Percentiles rank a stretch among this genome's conserved stretches.
Evolutionary conservation across 2,329 filamentous ascomycete species (phyloP).

Genomic region (Sporothrix pseudoabietina): DNA sequence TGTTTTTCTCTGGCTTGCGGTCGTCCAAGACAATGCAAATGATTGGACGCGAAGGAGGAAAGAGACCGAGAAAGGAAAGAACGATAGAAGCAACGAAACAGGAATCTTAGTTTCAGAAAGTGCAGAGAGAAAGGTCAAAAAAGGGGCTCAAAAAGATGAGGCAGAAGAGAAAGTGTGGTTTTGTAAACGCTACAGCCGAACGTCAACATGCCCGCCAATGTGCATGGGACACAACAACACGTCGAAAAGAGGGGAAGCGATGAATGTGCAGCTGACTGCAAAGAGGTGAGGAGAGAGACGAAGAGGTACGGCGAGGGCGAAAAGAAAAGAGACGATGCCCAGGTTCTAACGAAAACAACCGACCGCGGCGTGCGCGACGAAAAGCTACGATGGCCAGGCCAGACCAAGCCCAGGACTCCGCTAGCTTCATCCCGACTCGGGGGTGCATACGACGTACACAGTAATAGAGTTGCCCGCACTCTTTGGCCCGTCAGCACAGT

Average conservation of each 20-base stretch:
- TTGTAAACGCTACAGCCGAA: neutral
- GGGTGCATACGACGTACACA: neutral
- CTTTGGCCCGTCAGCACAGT: neutral
- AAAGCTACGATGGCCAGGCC: slow-evolving; percentile 12
- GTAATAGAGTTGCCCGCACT: neutral
- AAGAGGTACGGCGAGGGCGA: neutral
- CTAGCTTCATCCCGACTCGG: slow-evolving; percentile 21
- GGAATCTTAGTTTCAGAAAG: neutral
- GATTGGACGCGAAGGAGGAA: neutral
- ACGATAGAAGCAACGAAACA: neutral
- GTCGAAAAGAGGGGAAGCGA: neutral
- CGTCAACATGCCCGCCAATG: neutral
- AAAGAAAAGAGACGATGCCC: neutral
- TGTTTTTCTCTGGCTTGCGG: neutral
- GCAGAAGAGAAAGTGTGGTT: neutral
- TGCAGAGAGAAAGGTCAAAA: neutral
- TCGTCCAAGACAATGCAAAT: neutral
- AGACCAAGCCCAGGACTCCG: neutral
- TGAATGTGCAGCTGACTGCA: neutral
- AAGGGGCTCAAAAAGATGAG: neutral
- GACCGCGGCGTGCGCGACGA: slow-evolving; percentile 12
- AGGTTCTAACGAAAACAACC: slow-evolving; percentile 6
- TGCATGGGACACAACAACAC: neutral
- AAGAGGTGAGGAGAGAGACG: neutral
- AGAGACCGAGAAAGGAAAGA: slow-evolving; percentile 19